Base-by-base conservation (phyloP, 2,329 filamentous ascomycete species). In the Colletotrichum plurivorum region DNA sequence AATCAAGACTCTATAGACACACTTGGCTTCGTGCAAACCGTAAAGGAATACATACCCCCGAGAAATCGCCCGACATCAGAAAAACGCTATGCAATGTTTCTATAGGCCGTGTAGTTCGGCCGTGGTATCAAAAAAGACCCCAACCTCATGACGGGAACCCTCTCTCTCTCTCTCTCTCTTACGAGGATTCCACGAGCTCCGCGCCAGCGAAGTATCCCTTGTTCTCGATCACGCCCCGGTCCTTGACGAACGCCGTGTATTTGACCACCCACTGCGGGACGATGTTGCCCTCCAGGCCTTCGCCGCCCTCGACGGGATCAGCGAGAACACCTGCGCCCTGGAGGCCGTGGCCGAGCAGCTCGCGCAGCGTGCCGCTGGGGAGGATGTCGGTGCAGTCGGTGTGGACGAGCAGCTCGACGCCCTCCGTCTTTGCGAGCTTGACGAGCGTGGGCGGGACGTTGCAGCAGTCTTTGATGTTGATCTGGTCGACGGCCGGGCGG, bases 151-250 rank as follows among this genome's bases (percentile, higher is more conserved):
- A 36, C 10, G 36, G 54, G 39, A 46, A 16, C 3, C 22, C 22
- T 25, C 22, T 25, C 22, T 2, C 22, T 25, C 22, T 25, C 22
- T 2, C 22, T 22, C 22, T 18, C 55, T 60, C 36, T 64, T 51
- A 69, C 12, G 45, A 56, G 51, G 55, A 41, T 31, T 69, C 83
- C 54, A 84, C 83, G 72, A 96, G 80, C 77, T 94, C 91, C 3
- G 95, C 95, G 20, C 91, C 90, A 1, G 95, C 95, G 84, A 98
- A 98, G 81, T 98, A 98, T 8, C 96, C 96, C 84, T 98, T 99
- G 78, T 96, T 97, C 85, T 99, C 96, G 73, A 99, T 95, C 9
- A 99, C 96, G 15, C 96, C 96, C 62, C 96, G 87, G 78, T 98
- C 93, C 79, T 93, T 67, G 48, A 98, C 94, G 67, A 98, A 95